Evolutionary conservation across 495 filamentous ascomycete genomes (phyloP).

Genomic region (Tuber aestivum): DNA sequence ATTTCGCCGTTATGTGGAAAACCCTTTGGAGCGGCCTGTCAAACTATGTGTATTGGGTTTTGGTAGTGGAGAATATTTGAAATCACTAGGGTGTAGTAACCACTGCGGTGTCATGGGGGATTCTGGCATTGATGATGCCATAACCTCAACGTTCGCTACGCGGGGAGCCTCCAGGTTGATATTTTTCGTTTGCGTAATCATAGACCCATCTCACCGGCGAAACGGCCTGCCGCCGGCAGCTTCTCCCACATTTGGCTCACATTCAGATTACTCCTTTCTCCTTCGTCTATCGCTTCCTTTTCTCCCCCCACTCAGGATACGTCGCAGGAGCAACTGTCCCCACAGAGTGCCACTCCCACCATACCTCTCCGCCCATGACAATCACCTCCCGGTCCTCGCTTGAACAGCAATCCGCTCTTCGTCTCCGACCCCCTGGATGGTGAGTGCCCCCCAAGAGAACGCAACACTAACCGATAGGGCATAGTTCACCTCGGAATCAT

Average conservation of each 20-base stretch:
- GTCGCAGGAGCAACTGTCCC: constrained; percentile 66
- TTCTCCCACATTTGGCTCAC: constrained; percentile 79
- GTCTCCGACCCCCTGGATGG: constrained; percentile 57
- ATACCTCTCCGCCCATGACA: constrained; percentile 68
- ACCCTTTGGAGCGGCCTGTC: too few species aligned
- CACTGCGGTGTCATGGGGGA: background rate
- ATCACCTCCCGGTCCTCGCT: constrained; percentile 74
- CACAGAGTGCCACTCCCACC: constrained; percentile 92
- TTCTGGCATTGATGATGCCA: background rate
- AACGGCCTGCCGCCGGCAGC: background rate
- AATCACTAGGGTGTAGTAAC: too few species aligned
- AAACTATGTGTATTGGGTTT: too few species aligned
- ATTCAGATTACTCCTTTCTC: constrained; percentile 88
- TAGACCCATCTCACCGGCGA: background rate
- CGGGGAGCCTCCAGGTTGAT: background rate
- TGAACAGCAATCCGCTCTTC: constrained; percentile 56
- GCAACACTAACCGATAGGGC: constrained; percentile 74
- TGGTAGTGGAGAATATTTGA: too few species aligned
- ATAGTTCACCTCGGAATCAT: constrained; percentile 75
- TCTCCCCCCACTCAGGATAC: constrained; percentile 60
- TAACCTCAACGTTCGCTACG: background rate
- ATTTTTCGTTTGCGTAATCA: background rate
- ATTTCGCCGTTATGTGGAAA: too few species aligned
- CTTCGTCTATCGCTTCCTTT: constrained; percentile 67
- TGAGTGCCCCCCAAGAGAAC: constrained; percentile 81